A percentile compares a stretch with the other conserved stretches of the same genome.
These are phyloP conservation scores for Endotrypanum monterogeii DNA, from an alignment of 208 protist genomes.

Conservation along the genomic window DNA sequence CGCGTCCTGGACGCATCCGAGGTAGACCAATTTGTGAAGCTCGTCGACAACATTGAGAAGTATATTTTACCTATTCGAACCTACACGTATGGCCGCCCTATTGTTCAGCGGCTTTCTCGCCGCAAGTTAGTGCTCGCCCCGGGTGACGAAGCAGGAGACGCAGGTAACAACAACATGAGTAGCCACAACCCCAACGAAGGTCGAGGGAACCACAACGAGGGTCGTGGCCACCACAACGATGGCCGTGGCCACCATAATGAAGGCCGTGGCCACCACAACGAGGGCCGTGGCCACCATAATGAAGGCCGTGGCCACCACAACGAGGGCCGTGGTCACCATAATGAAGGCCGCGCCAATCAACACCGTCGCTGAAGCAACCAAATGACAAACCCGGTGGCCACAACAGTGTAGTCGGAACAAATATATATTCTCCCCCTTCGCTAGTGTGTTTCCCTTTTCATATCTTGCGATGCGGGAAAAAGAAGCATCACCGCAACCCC, in stretches of 20 bases:
- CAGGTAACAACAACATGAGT: conserved; percentile 10
- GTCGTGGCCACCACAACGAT: neutral
- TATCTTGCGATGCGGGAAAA: conserved; percentile 21
- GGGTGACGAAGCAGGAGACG: conserved; percentile 36
- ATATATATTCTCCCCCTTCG: neutral
- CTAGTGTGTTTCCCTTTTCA: neutral
- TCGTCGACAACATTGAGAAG: conserved; percentile 88
- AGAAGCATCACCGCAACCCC: too few species aligned
- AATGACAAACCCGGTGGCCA: neutral
- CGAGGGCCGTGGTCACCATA: conserved; percentile 5
- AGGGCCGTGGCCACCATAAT: conserved; percentile 10
- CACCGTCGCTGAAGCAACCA: conserved; percentile 19
- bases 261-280: neutral
- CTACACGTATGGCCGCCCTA: conserved; percentile 96
- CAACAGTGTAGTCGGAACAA: neutral
- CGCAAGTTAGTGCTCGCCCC: conserved; percentile 72
- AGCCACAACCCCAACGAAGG: conserved; percentile 10
- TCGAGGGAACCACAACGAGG: conserved; percentile 1
- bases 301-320: conserved; percentile 13
- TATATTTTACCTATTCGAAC: conserved; percentile 92
- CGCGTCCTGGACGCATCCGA: conserved; percentile 94
- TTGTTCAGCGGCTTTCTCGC: conserved; percentile 93
- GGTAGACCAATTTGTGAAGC: conserved; percentile 73
- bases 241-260: conserved; percentile 15
- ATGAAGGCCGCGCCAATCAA: conserved; percentile 13